Base-by-base conservation (phyloP, 2,329 filamentous ascomycete genomes). In the Diplodia sapinea region DNA sequence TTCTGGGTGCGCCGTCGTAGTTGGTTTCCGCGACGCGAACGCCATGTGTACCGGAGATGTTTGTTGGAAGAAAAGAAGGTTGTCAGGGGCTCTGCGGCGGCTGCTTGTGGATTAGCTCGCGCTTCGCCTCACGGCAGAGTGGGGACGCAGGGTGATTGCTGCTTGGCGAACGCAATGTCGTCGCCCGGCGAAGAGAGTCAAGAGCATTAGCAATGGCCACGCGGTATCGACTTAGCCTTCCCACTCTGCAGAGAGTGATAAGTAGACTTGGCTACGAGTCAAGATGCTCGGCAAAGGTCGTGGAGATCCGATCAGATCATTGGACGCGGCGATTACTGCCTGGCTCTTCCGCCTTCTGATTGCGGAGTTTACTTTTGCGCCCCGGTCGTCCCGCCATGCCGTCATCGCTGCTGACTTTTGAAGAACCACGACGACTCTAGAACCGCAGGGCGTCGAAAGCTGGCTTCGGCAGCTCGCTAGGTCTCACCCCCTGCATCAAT, bases 301-400 rank as follows among this genome's bases (percentile, higher is more conserved):
- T 36, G 17, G 57, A 49, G 57, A 33, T 62, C 57, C 57, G 57
- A 62, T 62, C 40, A 11, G 57, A 62, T 26, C 26, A 26, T 43
- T 26, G 54, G 40, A 23, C 20, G 23, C 15, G 36, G 49, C n/a
- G 23, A 20, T 61, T 49, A 49, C 56, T 31, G 56, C 56, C 56
- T 9, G n/a, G 23, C 47, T 49, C 20, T 49, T 31, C 26, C 56
- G 9, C 56, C 23, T 29, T 56, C 2, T 31, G 36, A 13, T 12
- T 26, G 57, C 57, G 57, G 57, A 43, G 57, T 50, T 62, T 20
- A 59, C 26, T 62, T 62, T n/a, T 62, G 40, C 11, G 6, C 12
- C 23, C 57, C 40, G 57, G 40, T n/a, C 11, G n/a, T n/a, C 17
- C 17, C 15, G 15, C 29, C 31, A 61, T 61, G 57, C 26, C 57